Percentiles rank a stretch among this genome's conserved stretches.
Conservation (phyloP, 768 basidiomycete genomes). For the Imleria badia region DNA sequence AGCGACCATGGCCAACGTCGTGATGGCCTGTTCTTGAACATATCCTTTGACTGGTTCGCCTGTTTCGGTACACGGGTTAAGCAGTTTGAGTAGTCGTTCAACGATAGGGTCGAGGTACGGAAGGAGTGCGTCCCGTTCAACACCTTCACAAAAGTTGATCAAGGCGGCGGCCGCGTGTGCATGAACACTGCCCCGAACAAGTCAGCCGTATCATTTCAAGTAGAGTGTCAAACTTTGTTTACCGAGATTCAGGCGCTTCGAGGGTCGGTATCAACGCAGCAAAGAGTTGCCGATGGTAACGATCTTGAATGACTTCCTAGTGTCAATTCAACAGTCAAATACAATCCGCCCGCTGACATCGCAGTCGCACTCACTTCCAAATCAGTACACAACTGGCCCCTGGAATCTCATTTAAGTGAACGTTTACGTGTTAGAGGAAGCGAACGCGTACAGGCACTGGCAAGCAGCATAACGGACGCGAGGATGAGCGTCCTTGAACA, state of each 20-base stretch:
- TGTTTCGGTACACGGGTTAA: constrained; percentile 51
- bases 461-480: constrained; percentile 74
- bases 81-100: constrained; percentile 54
- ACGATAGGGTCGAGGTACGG: constrained; percentile 83
- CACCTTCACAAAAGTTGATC: constrained; percentile 90
- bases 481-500: constrained; percentile 79
- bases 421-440: background rate
- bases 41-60: constrained; percentile 49
- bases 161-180: constrained; percentile 85
- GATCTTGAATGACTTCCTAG: constrained; percentile 73
- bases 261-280: constrained; percentile 68
- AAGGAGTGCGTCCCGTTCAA: constrained; percentile 66
- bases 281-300: constrained; percentile 68
- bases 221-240: constrained; percentile 7
- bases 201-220: background rate
- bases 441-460: constrained; percentile 68
- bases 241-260: constrained; percentile 75
- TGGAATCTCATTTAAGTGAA: constrained; percentile 26
- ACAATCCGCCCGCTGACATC: background rate
- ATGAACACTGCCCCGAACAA: constrained; percentile 57
- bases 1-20: constrained; percentile 86
- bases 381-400: constrained; percentile 89
- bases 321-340: background rate
- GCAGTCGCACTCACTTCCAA: constrained; percentile 55
- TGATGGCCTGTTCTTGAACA: constrained; percentile 87